phyloP scores from a whole-genome alignment of 371 early-diverging fungal species.

The Saksenaea vasiformis region DNA sequence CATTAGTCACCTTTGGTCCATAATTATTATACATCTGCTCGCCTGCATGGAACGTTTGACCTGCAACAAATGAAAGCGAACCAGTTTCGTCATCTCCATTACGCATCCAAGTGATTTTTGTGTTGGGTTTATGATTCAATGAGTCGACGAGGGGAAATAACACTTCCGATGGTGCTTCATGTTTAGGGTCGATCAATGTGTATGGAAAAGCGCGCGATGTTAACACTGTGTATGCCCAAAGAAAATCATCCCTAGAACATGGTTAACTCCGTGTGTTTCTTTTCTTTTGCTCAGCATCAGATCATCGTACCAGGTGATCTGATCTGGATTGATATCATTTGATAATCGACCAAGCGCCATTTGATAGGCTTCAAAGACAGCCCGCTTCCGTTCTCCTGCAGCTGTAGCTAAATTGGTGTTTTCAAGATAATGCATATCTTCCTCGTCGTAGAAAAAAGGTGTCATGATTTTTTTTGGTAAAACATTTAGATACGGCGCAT shows the following conservation, averaged over 20 bases:
- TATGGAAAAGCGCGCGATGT: constrained; percentile 67
- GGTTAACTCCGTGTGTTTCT: neutral
- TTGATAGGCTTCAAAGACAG: constrained; percentile 34
- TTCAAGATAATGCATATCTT: constrained; percentile 47
- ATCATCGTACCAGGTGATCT: constrained; percentile 35
- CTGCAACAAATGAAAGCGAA: constrained; percentile 37
- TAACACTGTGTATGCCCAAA: constrained; percentile 61
- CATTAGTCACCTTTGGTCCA: constrained; percentile 59
- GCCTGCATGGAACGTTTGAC: constrained; percentile 34
- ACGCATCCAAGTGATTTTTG: constrained; percentile 54
- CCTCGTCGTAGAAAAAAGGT: constrained; percentile 39
- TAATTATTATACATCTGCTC: constrained; percentile 66
- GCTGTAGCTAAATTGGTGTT: constrained; percentile 55
- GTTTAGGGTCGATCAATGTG: constrained; percentile 41
- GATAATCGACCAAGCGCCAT: constrained; percentile 28
- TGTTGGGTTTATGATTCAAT: constrained; percentile 58
- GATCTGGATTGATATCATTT: constrained; percentile 19
- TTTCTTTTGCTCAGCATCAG: neutral
- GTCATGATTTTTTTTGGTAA: constrained; percentile 49
- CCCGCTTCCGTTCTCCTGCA: constrained; percentile 36
- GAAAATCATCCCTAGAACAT: constrained; percentile 48
- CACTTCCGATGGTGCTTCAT: constrained; percentile 35
- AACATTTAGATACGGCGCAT: constrained; percentile 52
- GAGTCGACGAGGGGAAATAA: constrained; percentile 61
- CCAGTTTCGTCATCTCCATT: constrained; percentile 31